Conservation (phyloP, 768 basidiomycete genomes). For the Paxillus involutus region DNA sequence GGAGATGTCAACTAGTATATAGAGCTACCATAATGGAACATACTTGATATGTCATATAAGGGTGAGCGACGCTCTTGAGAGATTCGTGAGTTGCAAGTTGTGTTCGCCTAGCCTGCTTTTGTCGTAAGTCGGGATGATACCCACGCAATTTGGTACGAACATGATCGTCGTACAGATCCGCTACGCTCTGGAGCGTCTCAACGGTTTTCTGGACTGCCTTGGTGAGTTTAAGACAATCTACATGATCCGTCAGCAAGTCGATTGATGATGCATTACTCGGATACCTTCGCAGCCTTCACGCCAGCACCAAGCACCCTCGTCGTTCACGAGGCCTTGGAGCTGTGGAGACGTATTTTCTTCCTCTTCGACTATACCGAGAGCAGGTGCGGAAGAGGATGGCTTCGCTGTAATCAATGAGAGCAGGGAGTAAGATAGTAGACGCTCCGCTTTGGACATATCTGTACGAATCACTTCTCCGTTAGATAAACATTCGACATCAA, state of each 20-base stretch:
- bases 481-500: background rate
- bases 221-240: conserved; percentile 76
- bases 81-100: conserved; percentile 75
- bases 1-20: background rate
- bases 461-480: background rate
- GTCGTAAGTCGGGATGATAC: conserved; percentile 4
- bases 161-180: conserved; percentile 78
- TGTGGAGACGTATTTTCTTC: conserved; percentile 40
- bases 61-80: conserved; percentile 75
- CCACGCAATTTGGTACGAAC: conserved; percentile 39
- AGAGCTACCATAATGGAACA: background rate
- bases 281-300: conserved; percentile 70
- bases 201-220: conserved; percentile 76
- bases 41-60: conserved; percentile 70
- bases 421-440: conserved; percentile 70
- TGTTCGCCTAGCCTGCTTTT: conserved; percentile 62
- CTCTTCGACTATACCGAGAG: conserved; percentile 48
- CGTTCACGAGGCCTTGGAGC: conserved; percentile 61
- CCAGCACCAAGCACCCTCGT: conserved; percentile 87
- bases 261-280: background rate
- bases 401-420: conserved; percentile 75
- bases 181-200: conserved; percentile 71
- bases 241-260: background rate
- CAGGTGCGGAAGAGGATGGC: conserved; percentile 49
- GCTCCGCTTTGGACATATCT: conserved; percentile 82